Percentiles rank a stretch among this genome's conserved stretches.
Evolutionary conservation across 305 asterid genomes (phyloP).

Genomic region (Ajuga reptans): DNA sequence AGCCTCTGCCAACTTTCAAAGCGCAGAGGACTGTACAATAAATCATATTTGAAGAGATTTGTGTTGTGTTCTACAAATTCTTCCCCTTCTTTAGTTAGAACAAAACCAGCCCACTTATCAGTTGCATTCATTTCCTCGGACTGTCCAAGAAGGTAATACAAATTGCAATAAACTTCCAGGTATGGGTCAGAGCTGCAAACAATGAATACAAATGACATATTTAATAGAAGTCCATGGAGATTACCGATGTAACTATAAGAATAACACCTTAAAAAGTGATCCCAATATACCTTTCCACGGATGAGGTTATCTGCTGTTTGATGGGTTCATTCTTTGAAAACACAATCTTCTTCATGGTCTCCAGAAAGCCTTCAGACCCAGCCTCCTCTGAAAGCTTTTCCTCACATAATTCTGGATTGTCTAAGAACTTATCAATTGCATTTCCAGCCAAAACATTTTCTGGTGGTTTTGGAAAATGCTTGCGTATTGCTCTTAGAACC

Average conservation of each 20-base stretch:
- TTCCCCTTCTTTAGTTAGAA: conserved; percentile 90
- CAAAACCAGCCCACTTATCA: conserved; percentile 99
- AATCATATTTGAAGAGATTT: conserved; percentile 89
- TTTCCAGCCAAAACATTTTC: conserved; percentile 66
- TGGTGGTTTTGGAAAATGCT: conserved; percentile 90
- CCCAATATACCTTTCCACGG: conserved; percentile 48
- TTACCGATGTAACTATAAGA: conserved; percentile 16
- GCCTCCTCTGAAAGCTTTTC: conserved; percentile 82
- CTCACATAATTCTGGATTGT: conserved; percentile 79
- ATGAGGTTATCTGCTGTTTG: conserved; percentile 44
- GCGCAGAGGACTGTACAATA: conserved; percentile 77
- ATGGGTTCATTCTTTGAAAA: conserved; percentile 49
- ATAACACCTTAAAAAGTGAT: background rate
- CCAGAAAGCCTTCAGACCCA: conserved; percentile 70
- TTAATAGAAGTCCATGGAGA: conserved; percentile 21
- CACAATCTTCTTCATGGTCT: conserved; percentile 51
- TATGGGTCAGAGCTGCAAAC: conserved; percentile 79
- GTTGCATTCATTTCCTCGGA: conserved; percentile 93
- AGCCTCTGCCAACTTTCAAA: conserved; percentile 99
- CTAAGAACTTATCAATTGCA: conserved; percentile 87
- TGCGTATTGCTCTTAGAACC: conserved; percentile 91
- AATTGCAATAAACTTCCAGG: conserved; percentile 77
- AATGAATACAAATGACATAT: conserved; percentile 17
- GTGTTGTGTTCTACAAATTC: conserved; percentile 83
- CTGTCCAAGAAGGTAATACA: conserved; percentile 82